Conservation (phyloP, 176 grass and related monocot genomes). For the Triticum urartu region DNA sequence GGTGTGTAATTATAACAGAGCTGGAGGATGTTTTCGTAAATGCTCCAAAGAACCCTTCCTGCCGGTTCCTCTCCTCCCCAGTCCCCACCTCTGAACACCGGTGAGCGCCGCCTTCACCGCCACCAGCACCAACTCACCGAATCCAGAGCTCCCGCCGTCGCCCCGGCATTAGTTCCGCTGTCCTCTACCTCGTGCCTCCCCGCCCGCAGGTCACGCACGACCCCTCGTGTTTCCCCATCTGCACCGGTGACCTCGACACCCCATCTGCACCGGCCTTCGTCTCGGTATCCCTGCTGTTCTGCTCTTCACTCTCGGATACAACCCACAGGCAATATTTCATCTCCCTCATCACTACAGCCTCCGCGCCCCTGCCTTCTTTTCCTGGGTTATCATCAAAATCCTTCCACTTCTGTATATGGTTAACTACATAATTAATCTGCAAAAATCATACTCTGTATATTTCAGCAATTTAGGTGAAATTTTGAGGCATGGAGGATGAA, state of each 20-base stretch:
- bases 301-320: not conserved
- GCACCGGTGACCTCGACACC: not conserved
- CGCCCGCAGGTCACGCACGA: not conserved
- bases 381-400: not conserved
- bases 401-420: not conserved
- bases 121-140: not conserved
- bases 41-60: constrained; percentile 5
- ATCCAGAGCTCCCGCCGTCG: not conserved
- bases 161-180: not conserved
- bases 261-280: constrained; percentile 1
- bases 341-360: not conserved
- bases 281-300: not conserved
- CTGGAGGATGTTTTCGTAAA: not conserved
- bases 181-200: not conserved
- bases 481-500: constrained; percentile 40
- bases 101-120: constrained; percentile 13
- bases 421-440: not conserved
- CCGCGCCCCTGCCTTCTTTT: not conserved
- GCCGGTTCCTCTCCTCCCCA: not conserved
- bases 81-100: constrained; percentile 7
- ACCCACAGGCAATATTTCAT: not conserved
- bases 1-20: not conserved
- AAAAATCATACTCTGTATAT: not conserved
- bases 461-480: not conserved
- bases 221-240: constrained; percentile 10